Evolutionary conservation across 495 filamentous ascomycete species (phyloP), one percentile per base, ranked within the genome.

Genomic region (Hypoxylon fuscum): DNA sequence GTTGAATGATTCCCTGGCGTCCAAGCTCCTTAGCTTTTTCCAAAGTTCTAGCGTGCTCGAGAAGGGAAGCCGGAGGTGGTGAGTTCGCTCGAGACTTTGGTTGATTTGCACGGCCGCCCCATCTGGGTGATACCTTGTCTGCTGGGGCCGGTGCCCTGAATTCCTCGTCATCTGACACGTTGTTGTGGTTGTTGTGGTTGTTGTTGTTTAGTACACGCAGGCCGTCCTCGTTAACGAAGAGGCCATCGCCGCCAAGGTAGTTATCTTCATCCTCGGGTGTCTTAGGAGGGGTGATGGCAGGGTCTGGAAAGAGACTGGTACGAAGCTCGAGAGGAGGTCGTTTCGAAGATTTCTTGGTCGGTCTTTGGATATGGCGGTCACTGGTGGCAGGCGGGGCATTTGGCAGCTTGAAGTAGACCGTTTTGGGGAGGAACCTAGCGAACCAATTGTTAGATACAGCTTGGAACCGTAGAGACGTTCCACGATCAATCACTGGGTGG

Each of bases 351-450:
- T 67, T 62, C 41, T 63, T 60, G 23, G 62, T 63, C 40, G 64
- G 72, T 48, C 74, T 71, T 57, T 80, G 61, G 53, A 7, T 54
- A 17, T 71, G 52, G 55, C 53, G 46, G 45, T 71, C 42, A 45
- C 68, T 74, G 66, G 69, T 63, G 66, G 69, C 64, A 12, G 62
- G 72, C 18, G 68, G 68, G 54, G 72, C 74, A 56, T 74, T 70
- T 9, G 73, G 81, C 31, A 74, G 80, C 51, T 52, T 79, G 74
- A 96, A 97, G 69, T 94, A 87, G 62, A 96, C 80, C 2, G 93
- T 97, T 69, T 96, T 90, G 5, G 93, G 93, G 22, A 96, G 86
- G 71, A 96, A 96, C 38, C 93, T 96, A 64, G 49, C 35, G 32
- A 38, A 21, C 17, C 23, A 29, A 43, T 38, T 17, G 40, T 54